Conservation (phyloP, 208 protist species). For the Wallacemonas sp. region DNA sequence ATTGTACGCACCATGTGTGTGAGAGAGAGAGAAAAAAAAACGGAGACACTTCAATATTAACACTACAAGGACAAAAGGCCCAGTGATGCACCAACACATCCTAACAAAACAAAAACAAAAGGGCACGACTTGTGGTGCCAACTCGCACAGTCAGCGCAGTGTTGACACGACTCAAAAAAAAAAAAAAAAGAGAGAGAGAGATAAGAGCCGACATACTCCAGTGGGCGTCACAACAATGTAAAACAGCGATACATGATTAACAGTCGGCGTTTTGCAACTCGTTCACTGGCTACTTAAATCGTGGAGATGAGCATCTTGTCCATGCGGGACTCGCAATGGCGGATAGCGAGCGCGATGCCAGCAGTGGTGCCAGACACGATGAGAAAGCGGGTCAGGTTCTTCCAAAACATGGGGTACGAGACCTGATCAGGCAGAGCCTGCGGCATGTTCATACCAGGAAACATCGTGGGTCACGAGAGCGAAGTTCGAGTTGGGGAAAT, state of each 20-base stretch:
- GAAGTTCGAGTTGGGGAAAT: not conserved
- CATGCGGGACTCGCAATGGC: constrained; percentile 69
- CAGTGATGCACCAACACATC: no score
- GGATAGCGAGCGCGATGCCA: constrained; percentile 49
- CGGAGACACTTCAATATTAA: not conserved
- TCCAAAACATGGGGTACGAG: constrained; percentile 70
- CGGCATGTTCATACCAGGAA: constrained; percentile 72
- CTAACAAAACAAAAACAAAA: not conserved
- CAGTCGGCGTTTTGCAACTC: no score
- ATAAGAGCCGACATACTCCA: no score
- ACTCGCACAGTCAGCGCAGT: no score
- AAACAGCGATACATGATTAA: no score
- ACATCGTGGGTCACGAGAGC: constrained; percentile 39
- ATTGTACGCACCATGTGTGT: not conserved
- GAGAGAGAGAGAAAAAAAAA: constrained; percentile 1
- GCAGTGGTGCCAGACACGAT: constrained; percentile 44
- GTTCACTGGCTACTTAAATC: no score
- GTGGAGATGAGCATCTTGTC: constrained; percentile 47
- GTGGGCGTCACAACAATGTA: no score
- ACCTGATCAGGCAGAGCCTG: constrained; percentile 70
- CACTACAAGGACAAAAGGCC: no score
- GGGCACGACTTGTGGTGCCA: no score
- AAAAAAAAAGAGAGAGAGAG: no score
- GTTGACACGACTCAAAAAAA: no score
- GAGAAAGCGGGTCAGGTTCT: constrained; percentile 72